Evolutionary conservation across 805 yeast genomes (phyloP).

Genomic region (Huiozyma naganishii): DNA sequence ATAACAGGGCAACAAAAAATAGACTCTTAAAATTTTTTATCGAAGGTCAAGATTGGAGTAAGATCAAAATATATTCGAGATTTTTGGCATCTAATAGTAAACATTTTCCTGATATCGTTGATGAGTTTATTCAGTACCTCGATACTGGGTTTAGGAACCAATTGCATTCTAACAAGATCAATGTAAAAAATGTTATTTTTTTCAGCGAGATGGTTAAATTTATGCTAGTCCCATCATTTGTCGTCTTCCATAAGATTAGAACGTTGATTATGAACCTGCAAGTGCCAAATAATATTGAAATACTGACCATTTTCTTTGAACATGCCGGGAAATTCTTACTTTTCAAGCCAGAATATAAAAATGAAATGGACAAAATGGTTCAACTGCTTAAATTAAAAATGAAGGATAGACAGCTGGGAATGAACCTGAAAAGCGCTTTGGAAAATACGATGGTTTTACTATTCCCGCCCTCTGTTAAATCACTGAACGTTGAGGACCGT

Average conservation of each 20-base stretch:
- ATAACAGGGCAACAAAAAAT: constrained; percentile 64
- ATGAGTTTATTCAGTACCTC: constrained; percentile 41
- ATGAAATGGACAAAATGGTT: constrained; percentile 54
- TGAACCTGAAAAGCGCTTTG: constrained; percentile 48
- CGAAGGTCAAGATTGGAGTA: constrained; percentile 36
- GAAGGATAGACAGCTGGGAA: constrained; percentile 38
- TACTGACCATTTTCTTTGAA: constrained; percentile 61
- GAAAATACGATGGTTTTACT: constrained; percentile 43
- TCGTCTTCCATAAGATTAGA: constrained; percentile 64
- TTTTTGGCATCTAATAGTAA: constrained; percentile 53
- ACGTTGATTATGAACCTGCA: constrained; percentile 42
- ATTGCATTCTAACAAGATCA: constrained; percentile 40
- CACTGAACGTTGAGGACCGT: constrained; percentile 20
- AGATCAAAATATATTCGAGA: constrained; percentile 45
- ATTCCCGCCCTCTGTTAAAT: constrained; percentile 42
- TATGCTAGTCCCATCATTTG: constrained; percentile 56
- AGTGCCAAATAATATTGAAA: constrained; percentile 53
- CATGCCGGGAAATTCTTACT: constrained; percentile 58
- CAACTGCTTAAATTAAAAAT: constrained; percentile 40
- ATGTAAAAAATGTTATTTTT: constrained; percentile 48
- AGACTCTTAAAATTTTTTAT: constrained; percentile 47
- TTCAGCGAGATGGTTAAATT: constrained; percentile 72
- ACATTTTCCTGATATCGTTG: constrained; percentile 39
- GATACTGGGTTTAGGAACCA: constrained; percentile 55
- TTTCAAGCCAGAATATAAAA: constrained; percentile 43